Evolutionary conservation across 2,329 filamentous ascomycete genomes (phyloP), one percentile per base, ranked within the genome.

Genomic region (Aaosphaeria arxii): DNA sequence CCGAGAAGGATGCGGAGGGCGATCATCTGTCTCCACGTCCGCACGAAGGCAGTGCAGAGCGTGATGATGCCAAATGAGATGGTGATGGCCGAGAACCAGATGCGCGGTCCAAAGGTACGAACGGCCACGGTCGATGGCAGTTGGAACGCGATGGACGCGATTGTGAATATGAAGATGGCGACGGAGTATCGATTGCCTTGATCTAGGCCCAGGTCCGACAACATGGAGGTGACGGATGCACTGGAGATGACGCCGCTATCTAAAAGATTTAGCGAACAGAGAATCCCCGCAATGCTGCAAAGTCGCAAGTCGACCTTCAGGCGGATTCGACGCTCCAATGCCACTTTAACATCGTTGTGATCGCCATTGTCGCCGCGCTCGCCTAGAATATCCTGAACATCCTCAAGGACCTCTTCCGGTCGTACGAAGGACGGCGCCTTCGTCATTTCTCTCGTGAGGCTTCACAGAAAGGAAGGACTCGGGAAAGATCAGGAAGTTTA

Each of bases 161-260:
- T 77, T 7, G 85, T 88, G 67, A 88, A 88, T 63, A 88, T 86
- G 71, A 88, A 86, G 48, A 89, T 88, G 24, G 83, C 79, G 4
- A 88, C 79, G 1, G 83, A 86, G 56, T 86, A 89, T 36, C 85
- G 76, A 53, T 85, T 82, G 24, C 85, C 85, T 39, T 73, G 62
- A 7, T 81, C 77, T 9, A 89, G 72, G 11, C 78, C 77, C 39
- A 89, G 73, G 59, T 89, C 85, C 7, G 71, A 61, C 42, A 84
- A 75, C 81, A 88, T 86, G 29, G 77, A 83, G 0, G 86, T 88
- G 7, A 88, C 85, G 1, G 84, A 83, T 0, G 85, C 86, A 5
- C 80, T 84, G 1, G 82, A 85, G 48, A 89, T 84, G 56, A 89
- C 85, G 38, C 84, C 85, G 43, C 80, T 83, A 70, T 89, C 86